A percentile compares a stretch with the other conserved stretches of the same genome.
These are phyloP conservation scores for Candida anglica DNA, from an alignment of 805 yeast species.

Conservation along the genomic window DNA sequence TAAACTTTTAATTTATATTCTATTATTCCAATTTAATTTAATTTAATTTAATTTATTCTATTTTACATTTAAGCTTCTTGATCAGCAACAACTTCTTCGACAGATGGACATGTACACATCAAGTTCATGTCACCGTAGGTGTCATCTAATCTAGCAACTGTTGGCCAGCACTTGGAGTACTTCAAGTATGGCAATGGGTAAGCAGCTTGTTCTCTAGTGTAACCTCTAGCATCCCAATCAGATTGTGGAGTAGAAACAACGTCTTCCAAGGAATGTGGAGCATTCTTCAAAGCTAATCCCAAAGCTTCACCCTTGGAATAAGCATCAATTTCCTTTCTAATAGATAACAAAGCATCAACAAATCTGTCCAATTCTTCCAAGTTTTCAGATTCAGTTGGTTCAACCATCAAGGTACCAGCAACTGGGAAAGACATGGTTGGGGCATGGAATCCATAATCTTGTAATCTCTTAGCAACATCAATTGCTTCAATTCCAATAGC, in stretches of 20 bases:
- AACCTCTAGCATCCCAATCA: slow-evolving; percentile 84
- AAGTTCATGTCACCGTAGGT: slow-evolving; percentile 91
- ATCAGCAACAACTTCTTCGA: slow-evolving; percentile 61
- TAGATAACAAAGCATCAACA: slow-evolving; percentile 79
- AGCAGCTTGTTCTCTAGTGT: slow-evolving; percentile 90
- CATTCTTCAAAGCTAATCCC: slow-evolving; percentile 73
- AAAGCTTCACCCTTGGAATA: slow-evolving; percentile 62
- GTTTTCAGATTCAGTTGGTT: slow-evolving; percentile 95
- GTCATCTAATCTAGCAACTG: slow-evolving; percentile 89
- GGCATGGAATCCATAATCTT: slow-evolving; percentile 98
- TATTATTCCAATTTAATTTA: too few species aligned
- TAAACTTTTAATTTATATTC: too few species aligned
- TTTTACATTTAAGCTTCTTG: slow-evolving; percentile 6
- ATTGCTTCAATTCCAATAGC: slow-evolving; percentile 83
- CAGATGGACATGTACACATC: slow-evolving; percentile 89
- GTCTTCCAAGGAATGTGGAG: slow-evolving; percentile 90
- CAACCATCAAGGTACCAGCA: slow-evolving; percentile 95
- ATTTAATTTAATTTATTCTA: too few species aligned
- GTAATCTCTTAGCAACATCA: slow-evolving; percentile 94
- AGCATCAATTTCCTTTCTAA: slow-evolving; percentile 76
- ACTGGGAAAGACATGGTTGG: slow-evolving; percentile 99
- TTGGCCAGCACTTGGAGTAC: slow-evolving; percentile 88
- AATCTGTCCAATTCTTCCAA: slow-evolving; percentile 86
- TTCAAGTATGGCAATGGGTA: slow-evolving; percentile 79
- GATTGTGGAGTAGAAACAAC: slow-evolving; percentile 51